These are phyloP conservation scores for Neurospora intermedia DNA, from an alignment of 495 filamentous ascomycete species.

Conservation along the genomic window DNA sequence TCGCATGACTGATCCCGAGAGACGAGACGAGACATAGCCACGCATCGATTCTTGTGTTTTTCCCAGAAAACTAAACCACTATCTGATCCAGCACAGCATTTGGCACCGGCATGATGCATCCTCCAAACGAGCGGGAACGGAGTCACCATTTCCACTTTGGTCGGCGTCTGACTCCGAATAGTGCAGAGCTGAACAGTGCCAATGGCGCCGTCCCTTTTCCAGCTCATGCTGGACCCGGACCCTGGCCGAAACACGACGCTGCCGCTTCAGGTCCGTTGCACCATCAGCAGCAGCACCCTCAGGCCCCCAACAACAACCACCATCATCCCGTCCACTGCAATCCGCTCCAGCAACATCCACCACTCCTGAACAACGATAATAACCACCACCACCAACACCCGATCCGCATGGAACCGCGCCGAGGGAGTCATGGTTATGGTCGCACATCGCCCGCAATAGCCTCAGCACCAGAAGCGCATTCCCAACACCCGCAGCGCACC, in stretches of 20 bases:
- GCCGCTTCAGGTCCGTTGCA: slow-evolving; percentile 12
- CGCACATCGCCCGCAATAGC: neutral
- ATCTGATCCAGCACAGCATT: neutral
- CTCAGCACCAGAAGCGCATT: neutral
- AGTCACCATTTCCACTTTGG: neutral
- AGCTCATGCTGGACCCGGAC: slow-evolving; percentile 5
- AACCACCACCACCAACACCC: neutral
- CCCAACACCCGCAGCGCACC: neutral
- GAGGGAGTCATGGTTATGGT: neutral
- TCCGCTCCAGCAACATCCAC: slow-evolving; percentile 10
- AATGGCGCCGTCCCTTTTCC: slow-evolving; percentile 1
- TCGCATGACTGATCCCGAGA: neutral
- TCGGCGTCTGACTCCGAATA: neutral
- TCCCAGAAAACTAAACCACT: neutral
- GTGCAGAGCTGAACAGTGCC: neutral
- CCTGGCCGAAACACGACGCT: slow-evolving; percentile 22
- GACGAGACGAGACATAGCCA: neutral
- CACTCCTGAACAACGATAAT: neutral
- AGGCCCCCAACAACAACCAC: slow-evolving; percentile 1
- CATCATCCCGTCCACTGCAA: slow-evolving; percentile 14
- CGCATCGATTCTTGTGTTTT: neutral
- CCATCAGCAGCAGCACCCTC: slow-evolving; percentile 4
- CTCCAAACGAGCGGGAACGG: neutral
- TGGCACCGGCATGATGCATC: neutral
- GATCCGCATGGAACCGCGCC: neutral